Evolutionary conservation across 2,329 filamentous ascomycete species (phyloP), one percentile per base, ranked within the genome.

Genomic region (Blastomyces parvus): DNA sequence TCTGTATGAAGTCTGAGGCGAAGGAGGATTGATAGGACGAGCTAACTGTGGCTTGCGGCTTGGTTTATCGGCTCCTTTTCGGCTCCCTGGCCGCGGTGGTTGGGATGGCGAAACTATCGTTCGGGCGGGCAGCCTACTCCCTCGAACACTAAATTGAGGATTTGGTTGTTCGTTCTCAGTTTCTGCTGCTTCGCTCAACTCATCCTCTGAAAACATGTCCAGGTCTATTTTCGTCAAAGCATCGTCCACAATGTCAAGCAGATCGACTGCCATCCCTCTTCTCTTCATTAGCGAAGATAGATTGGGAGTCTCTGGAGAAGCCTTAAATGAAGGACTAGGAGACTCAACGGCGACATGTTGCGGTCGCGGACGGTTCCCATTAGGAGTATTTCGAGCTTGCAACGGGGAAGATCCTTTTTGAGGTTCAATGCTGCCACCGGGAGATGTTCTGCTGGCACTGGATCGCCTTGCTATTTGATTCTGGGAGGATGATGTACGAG

Each of bases 231-330:
- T 74, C 0, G 70, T 74, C 64, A 77, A 79, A 13, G 85, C 67
- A 82, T 82, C 76, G 83, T 84, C 63, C 78, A 88, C 69, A 83
- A 80, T 72, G 62, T 84, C 80, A 64, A 78, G 74, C 61, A 90
- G 76, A 69, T 89, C 82, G 60, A 85, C 80, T 64, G 78, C 77
- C 68, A 88, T 83, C 42, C 87, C 86, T 70, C 81, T 83, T 66
- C 78, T 81, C 68, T 84, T 80, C 76, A 91, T 79, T 57, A 90
- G 74, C 50, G 82, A 82, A 38, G 88, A 89, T 25, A 92, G 79
- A 74, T 89, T 82, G 17, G 88, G 88, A 19, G 85, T 84, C 42
- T 84, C 81, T 7, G 81, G 73, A 13, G 85, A 84, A 60, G 80
- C 80, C 62, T 81, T 76, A 69, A 86, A 85, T 7, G 73, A 68